Evolutionary conservation across 2,329 filamentous ascomycete species (phyloP), one percentile per base, ranked within the genome.

Genomic region (Pseudocercospora macadamiae): DNA sequence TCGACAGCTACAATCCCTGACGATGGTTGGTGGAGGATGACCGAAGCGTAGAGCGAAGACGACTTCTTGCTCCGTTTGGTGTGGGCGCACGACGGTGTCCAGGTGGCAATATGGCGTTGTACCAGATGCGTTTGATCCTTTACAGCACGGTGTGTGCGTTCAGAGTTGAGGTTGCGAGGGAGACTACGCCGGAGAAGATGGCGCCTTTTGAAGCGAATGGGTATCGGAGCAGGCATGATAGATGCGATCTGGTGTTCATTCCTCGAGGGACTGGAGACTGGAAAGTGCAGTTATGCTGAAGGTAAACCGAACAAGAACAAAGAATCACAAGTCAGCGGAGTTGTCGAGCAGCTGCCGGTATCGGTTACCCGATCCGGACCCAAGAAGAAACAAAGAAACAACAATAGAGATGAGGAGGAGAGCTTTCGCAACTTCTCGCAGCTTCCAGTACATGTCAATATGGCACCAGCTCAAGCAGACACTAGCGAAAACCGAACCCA

Each of bases 111-210:
- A 55, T 55, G 53, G 53, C 53, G 1, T 14, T 55, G 3, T 55
- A 55, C 30, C 53, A 49, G 21, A 55, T 55, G 53, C 39, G 32
- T 2, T 8, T 55, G 44, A 49, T 55, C 2, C 28, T 55, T 2
- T 36, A 55, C 16, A 32, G 30, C 18, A 55, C 44, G 4, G 25
- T 55, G 16, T 42, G 39, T 10, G 53, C 53, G 5, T 55, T 49
- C n/a, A 36, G 14, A 2, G 18, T 55, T 55, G 14, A 34, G 30
- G 19, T 49, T 26, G 42, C 53, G 7, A 18, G 26, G 6, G 44
- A 55, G 14, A 55, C 53, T 2, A 55, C 42, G 53, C 42, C 42
- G 9, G 23, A 47, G 19, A 26, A 25, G 19, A 47, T 47, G 42
- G 42, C 23, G 42, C 42, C 42, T 4, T 47, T 47, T 26, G 42